Percentiles rank a stretch among this genome's conserved stretches.
Evolutionary conservation across 495 filamentous ascomycete genomes (phyloP).

Genomic region (Tuber aestivum): DNA sequence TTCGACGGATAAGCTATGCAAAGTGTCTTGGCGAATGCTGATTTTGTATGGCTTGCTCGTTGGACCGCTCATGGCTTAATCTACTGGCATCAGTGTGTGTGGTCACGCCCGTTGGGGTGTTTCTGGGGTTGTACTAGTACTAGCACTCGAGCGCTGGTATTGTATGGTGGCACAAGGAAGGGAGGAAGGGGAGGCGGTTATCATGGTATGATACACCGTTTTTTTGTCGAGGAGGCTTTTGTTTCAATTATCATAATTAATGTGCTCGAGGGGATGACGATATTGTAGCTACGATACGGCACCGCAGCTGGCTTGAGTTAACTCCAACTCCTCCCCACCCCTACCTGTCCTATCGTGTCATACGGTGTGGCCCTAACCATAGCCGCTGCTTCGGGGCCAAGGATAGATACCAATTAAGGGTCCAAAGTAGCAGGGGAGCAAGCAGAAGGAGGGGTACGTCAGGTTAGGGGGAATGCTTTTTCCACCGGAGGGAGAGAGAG

Average conservation of each 20-base stretch:
- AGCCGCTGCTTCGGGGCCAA: neutral
- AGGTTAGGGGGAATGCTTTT: slow-evolving; percentile 1
- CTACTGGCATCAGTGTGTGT: neutral
- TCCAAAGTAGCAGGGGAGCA: neutral
- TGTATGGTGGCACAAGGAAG: neutral
- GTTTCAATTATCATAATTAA: neutral
- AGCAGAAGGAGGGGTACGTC: neutral
- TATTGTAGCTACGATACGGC: neutral
- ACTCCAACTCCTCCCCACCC: neutral
- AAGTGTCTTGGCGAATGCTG: too few species aligned
- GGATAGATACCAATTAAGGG: neutral
- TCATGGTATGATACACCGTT: neutral
- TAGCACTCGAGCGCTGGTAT: too few species aligned
- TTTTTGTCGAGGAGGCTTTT: neutral
- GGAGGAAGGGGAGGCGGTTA: neutral
- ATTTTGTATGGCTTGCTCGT: neutral
- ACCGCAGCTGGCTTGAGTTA: neutral
- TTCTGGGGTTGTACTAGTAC: neutral
- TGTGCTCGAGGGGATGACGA: neutral
- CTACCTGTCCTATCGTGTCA: neutral
- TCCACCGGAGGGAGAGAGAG: neutral
- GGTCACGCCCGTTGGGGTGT: neutral
- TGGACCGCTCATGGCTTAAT: neutral
- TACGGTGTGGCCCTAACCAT: neutral
- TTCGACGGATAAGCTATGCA: neutral